Evolutionary conservation across 306 rosid species (phyloP), one percentile per base, ranked within the genome.

Genomic region (Sindora glabra): DNA sequence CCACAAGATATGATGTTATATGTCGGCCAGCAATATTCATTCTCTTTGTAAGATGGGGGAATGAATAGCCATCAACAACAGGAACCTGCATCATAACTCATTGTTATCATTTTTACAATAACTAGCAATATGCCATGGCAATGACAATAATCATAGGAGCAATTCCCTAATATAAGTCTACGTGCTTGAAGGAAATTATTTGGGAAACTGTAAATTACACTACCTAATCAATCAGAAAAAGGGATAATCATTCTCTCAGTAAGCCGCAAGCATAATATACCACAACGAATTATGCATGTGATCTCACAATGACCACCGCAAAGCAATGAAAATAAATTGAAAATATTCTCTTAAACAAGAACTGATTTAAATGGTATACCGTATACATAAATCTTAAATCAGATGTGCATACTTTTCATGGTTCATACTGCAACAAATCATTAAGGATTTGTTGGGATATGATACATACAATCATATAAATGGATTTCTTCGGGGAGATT

Each of bases 1-100:
- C 99, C 68, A 94, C 90, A 60, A 94, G 99, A 79, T 94, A 94
- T 50, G 99, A 77, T 50, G 99, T 94, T 67, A 94, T 89, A 78
- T 94, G 99, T 15, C 99, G 81, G 32, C 99, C 99, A 74, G 99
- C 99, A 50, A 94, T 94, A 77, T 94, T 94, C 99, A 89, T 94
- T 71, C 99, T 81, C 68, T 94, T 94, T 22, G 99, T 94, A 45
- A 94, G 87, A 75, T 94, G 97, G 52, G 99, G 99, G 69, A 94
- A 94, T 57, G 95, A 86, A 80, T 89, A 94, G 70, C 99, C 99
- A 56, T 94, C 99, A 69, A 94, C 99, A 53, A 89, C 99, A 17
- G 99, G 99, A 77, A 89, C 99, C 99, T 94, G 71, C 64, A 78
- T 16, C 15, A 61, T 67, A 65, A 33, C 27, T 53, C 30, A 78